These are phyloP conservation scores for Emericellopsis atlantica DNA, from an alignment of 2,329 filamentous ascomycete genomes.

Conservation along the genomic window DNA sequence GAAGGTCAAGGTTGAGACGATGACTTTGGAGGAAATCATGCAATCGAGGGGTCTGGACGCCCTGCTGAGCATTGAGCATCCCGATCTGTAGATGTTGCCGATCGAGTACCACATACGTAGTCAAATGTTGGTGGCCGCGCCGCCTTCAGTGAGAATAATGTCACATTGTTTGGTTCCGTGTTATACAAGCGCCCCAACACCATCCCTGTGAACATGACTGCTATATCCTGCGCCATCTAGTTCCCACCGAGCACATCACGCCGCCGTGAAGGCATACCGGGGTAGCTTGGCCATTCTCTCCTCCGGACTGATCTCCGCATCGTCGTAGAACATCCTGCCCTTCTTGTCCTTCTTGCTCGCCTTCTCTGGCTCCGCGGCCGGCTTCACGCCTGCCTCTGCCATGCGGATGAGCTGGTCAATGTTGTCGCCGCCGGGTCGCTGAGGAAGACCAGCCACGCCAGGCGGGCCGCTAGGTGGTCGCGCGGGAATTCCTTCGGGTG, in stretches of 20 bases:
- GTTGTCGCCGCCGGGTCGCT: slow-evolving; percentile 40
- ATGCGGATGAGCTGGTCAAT: slow-evolving; percentile 54
- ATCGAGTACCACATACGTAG: neutral
- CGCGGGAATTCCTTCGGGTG: slow-evolving; percentile 29
- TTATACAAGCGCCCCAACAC: slow-evolving; percentile 4
- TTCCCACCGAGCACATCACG: neutral
- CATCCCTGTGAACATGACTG: neutral
- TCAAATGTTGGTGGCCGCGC: neutral
- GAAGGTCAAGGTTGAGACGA: slow-evolving; percentile 16
- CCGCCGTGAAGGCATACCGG: slow-evolving; percentile 51
- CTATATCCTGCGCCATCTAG: too few species aligned
- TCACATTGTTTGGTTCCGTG: neutral
- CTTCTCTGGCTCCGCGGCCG: slow-evolving; percentile 33
- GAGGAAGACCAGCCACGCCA: slow-evolving; percentile 24
- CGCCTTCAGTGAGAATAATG: neutral
- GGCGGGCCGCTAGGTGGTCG: slow-evolving; percentile 27
- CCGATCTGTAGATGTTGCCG: neutral
- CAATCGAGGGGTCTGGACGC: slow-evolving; percentile 5
- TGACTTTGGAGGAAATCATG: slow-evolving; percentile 17
- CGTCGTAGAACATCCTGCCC: slow-evolving; percentile 66
- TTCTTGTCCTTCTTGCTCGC: slow-evolving; percentile 52
- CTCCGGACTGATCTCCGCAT: slow-evolving; percentile 70
- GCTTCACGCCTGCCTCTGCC: slow-evolving; percentile 48
- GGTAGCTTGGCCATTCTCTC: slow-evolving; percentile 75
- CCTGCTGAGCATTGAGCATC: slow-evolving; percentile 2